Evolutionary conservation across 2,329 filamentous ascomycete species (phyloP).

Genomic region (Neopestalotiopsis sp.): DNA sequence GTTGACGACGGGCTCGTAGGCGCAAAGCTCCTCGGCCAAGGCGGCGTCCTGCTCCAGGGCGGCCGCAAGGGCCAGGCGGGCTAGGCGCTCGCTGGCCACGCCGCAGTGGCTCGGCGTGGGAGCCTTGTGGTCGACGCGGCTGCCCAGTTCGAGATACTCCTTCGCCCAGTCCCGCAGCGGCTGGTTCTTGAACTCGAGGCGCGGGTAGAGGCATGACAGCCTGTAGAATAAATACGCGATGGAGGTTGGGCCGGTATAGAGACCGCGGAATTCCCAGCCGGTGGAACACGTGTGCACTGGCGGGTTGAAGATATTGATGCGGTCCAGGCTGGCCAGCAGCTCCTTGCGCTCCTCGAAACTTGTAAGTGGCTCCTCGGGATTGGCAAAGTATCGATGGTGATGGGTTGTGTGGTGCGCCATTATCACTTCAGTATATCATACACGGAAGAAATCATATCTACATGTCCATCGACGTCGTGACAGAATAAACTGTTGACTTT

Average conservation of each 20-base stretch:
- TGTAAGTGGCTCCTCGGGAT: conserved; percentile 19
- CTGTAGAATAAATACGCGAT: conserved; percentile 61
- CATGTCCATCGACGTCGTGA: not conserved
- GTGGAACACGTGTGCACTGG: conserved; percentile 36
- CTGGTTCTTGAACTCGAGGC: conserved; percentile 48
- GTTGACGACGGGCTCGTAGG: conserved; percentile 48
- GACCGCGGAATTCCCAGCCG: conserved; percentile 45
- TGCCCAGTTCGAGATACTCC: conserved; percentile 49
- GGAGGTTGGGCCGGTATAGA: conserved; percentile 60
- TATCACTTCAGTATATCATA: not conserved
- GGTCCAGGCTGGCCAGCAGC: conserved; percentile 29
- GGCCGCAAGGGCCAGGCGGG: conserved; percentile 51
- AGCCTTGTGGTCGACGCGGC: conserved; percentile 34
- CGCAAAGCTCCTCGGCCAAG: conserved; percentile 47
- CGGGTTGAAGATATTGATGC: conserved; percentile 28
- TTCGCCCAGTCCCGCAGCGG: conserved; percentile 51
- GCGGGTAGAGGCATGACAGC: conserved; percentile 49
- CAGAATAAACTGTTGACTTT: not conserved
- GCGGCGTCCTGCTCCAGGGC: conserved; percentile 45
- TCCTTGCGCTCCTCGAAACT: conserved; percentile 26
- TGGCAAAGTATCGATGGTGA: conserved; percentile 27
- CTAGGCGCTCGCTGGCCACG: conserved; percentile 54
- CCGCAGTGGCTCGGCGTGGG: conserved; percentile 54
- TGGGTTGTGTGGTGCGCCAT: conserved; percentile 7
- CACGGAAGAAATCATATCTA: not conserved